These are phyloP conservation scores for Ogataea wickerhamii DNA, from an alignment of 805 yeast species.

Conservation along the genomic window DNA sequence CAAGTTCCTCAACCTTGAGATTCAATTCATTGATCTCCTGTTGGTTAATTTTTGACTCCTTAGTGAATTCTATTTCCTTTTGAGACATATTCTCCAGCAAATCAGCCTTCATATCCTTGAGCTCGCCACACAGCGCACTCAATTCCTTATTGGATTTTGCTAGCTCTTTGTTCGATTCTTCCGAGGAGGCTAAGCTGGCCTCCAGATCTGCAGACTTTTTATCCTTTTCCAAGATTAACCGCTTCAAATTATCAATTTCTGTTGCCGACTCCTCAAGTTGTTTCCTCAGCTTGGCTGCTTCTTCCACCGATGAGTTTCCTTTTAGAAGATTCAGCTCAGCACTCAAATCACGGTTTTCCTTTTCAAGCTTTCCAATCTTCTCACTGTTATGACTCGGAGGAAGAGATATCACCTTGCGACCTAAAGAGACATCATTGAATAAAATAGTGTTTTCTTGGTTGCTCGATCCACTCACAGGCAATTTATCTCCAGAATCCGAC, in stretches of 20 bases:
- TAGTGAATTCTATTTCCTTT: conserved; percentile 54
- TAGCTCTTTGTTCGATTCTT: conserved; percentile 9
- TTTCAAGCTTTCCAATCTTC: conserved; percentile 20
- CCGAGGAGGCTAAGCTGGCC: conserved; percentile 5
- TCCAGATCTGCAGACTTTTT: conserved; percentile 11
- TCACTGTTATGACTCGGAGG: conserved; percentile 30
- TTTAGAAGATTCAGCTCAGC: conserved; percentile 15
- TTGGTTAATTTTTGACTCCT: conserved; percentile 48
- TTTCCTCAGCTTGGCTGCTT: conserved; percentile 11
- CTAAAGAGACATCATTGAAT: conserved; percentile 19
- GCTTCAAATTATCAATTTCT: conserved; percentile 17
- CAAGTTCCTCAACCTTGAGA: conserved; percentile 45
- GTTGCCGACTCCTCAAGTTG: conserved; percentile 16
- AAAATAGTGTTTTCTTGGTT: conserved; percentile 17
- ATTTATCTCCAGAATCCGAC: conserved; percentile 7
- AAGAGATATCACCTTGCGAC: conserved; percentile 23
- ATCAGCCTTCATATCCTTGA: conserved; percentile 52
- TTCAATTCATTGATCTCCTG: conserved; percentile 48
- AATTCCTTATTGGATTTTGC: conserved; percentile 12
- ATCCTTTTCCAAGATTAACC: conserved; percentile 15
- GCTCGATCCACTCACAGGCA: conserved; percentile 1
- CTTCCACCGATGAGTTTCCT: conserved; percentile 11
- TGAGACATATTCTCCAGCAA: conserved; percentile 64
- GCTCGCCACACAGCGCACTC: conserved; percentile 18
- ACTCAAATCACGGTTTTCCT: conserved; percentile 21